phyloP scores from a whole-genome alignment of 352 stramenopile genomes.

The Phytophthora agathidicida region DNA sequence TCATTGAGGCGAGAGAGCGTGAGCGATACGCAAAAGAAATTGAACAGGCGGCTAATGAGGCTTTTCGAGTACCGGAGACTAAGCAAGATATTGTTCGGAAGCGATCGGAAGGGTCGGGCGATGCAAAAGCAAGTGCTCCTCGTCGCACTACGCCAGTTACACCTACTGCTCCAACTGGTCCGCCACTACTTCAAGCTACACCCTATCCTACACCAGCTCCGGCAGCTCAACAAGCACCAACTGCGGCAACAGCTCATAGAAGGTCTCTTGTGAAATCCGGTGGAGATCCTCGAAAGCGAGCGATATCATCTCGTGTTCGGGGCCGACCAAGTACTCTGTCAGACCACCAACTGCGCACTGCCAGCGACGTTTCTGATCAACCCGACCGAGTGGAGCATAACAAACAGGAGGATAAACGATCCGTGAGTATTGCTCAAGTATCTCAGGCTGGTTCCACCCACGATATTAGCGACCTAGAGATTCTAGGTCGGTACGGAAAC shows the following conservation, averaged over 20 bases:
- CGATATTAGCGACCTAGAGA: conserved; percentile 50
- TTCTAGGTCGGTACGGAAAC: conserved; percentile 36
- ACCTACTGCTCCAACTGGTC: background rate
- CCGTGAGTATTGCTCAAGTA: conserved; percentile 23
- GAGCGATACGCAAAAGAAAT: conserved; percentile 38
- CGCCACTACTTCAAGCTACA: background rate
- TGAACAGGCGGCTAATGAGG: conserved; percentile 26
- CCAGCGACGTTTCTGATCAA: conserved; percentile 4
- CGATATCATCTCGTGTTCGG: conserved; percentile 27
- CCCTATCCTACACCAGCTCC: background rate
- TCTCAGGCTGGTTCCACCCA: conserved; percentile 36
- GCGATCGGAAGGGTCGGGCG: conserved; percentile 3
- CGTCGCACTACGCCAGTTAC: background rate
- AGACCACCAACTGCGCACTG: conserved; percentile 23
- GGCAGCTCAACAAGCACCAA: background rate
- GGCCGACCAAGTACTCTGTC: conserved; percentile 16
- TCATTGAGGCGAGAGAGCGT: conserved; percentile 34
- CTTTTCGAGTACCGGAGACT: conserved; percentile 5
- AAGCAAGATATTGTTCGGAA: background rate
- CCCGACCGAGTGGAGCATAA: conserved; percentile 20
- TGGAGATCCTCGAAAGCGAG: conserved; percentile 31
- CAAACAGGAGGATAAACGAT: conserved; percentile 17
- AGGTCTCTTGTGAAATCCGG: background rate
- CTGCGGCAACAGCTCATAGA: background rate
- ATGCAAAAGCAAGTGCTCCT: conserved; percentile 8